Conservation (phyloP, 768 basidiomycete genomes). For the Lactarius psammicola region DNA sequence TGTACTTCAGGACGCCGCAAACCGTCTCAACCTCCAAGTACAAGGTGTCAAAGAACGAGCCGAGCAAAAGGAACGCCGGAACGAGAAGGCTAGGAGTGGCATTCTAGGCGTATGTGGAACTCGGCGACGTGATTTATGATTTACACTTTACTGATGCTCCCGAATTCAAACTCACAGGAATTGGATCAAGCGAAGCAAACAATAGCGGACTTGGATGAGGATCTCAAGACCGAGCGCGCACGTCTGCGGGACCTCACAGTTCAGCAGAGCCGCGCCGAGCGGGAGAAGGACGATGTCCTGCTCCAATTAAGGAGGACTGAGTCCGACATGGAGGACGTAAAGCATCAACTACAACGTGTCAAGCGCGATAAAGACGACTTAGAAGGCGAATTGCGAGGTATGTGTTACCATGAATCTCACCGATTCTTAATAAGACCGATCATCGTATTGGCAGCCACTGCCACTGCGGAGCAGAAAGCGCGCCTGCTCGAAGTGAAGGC, state of each 20-base stretch:
- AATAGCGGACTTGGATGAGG: slow-evolving; percentile 67
- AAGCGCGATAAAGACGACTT: slow-evolving; percentile 74
- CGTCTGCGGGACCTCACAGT: slow-evolving; percentile 59
- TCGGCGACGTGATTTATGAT: background rate
- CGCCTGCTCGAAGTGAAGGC: slow-evolving; percentile 66
- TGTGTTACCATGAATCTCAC: slow-evolving; percentile 27
- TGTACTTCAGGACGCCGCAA: slow-evolving; percentile 67
- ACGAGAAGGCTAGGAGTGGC: slow-evolving; percentile 48
- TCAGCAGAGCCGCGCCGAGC: slow-evolving; percentile 60
- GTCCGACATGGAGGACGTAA: slow-evolving; percentile 77
- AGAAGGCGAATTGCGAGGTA: slow-evolving; percentile 72
- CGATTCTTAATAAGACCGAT: background rate
- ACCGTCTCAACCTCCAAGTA: slow-evolving; percentile 61
- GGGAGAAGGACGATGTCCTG: slow-evolving; percentile 63
- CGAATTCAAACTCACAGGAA: slow-evolving; percentile 47
- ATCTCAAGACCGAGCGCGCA: slow-evolving; percentile 68
- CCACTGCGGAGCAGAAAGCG: slow-evolving; percentile 69
- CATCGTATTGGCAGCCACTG: slow-evolving; percentile 46
- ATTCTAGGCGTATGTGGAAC: slow-evolving; percentile 52
- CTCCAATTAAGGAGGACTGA: slow-evolving; percentile 69
- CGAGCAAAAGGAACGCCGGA: slow-evolving; percentile 51
- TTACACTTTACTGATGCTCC: slow-evolving; percentile 3
- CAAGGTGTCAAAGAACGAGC: slow-evolving; percentile 57
- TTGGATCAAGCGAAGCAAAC: slow-evolving; percentile 62
- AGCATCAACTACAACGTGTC: slow-evolving; percentile 59